A percentile compares a stretch with the other conserved stretches of the same genome.
Conservation (phyloP, 306 rosid species). For the Cucurbita ficifolia region DNA sequence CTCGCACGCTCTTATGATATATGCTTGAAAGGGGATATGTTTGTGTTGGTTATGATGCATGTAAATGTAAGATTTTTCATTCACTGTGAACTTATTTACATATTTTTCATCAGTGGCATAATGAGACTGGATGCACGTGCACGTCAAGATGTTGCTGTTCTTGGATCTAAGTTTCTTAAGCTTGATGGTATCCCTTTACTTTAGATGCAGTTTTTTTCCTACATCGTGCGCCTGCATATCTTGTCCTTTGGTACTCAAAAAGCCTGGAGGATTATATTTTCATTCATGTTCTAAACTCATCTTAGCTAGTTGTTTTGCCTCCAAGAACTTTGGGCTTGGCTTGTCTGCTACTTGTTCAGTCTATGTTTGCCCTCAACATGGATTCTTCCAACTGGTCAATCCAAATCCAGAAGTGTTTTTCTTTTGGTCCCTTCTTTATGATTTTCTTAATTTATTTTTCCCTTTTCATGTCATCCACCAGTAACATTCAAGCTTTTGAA, state of each 20-base stretch:
- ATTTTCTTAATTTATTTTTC: background rate
- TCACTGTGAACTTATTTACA: background rate
- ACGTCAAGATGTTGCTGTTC: conserved; percentile 77
- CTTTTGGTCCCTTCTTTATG: background rate
- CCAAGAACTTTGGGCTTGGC: background rate
- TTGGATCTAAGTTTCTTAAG: conserved; percentile 73
- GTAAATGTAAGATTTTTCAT: conserved; percentile 13
- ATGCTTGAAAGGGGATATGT: background rate
- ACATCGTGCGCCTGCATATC: background rate
- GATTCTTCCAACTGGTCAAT: background rate
- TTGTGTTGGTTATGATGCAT: background rate
- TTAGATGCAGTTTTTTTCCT: background rate
- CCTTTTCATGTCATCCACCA: background rate
- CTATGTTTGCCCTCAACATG: background rate
- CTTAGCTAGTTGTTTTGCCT: background rate
- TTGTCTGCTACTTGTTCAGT: background rate
- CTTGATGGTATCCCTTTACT: conserved; percentile 51
- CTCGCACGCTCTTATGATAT: background rate
- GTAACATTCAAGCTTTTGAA: background rate
- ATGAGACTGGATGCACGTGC: conserved; percentile 81
- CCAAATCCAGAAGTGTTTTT: background rate
- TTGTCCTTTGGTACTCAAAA: background rate
- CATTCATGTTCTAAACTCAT: background rate
- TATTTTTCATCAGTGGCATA: conserved; percentile 48
- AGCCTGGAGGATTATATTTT: background rate